phyloP scores from a whole-genome alignment of 2,329 filamentous ascomycete genomes.

The Fusarium nodosum region DNA sequence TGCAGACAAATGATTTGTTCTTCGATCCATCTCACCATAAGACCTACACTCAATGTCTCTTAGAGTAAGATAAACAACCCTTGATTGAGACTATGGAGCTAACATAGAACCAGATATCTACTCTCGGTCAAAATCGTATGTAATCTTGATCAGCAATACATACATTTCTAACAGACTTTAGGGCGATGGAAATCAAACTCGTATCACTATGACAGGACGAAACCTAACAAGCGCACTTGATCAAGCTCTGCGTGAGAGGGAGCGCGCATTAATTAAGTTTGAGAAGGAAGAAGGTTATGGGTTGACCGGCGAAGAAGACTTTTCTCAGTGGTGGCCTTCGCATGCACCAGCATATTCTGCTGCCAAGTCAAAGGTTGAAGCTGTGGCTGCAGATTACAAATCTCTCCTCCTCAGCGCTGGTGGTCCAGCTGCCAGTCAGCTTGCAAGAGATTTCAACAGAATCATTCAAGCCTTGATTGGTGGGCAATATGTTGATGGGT shows the following conservation, averaged over 20 bases:
- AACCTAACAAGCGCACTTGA: slow-evolving; percentile 23
- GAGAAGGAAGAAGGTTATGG: slow-evolving; percentile 32
- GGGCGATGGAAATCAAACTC: slow-evolving; percentile 17
- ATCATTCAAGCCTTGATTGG: slow-evolving; percentile 34
- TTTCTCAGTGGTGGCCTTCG: slow-evolving; percentile 35
- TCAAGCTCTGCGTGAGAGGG: slow-evolving; percentile 28
- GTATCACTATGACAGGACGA: slow-evolving; percentile 11
- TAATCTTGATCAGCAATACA: accelerated
- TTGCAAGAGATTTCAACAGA: slow-evolving; percentile 24
- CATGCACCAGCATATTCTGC: slow-evolving; percentile 29
- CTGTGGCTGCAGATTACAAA: slow-evolving; percentile 25
- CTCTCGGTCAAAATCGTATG: slow-evolving; percentile 37
- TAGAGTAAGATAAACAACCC: slow-evolving; percentile 16
- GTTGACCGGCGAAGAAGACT: slow-evolving; percentile 27
- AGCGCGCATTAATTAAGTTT: slow-evolving; percentile 24
- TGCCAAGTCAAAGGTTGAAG: slow-evolving; percentile 31
- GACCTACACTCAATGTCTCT: slow-evolving; percentile 35
- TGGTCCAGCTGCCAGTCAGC: slow-evolving; percentile 16
- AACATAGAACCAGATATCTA: slow-evolving; percentile 17
- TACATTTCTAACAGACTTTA: slow-evolving; percentile 3
- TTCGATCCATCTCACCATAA: slow-evolving; percentile 40
- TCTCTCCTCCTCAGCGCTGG: slow-evolving; percentile 13
- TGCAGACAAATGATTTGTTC: slow-evolving; percentile 36
- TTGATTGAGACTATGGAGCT: background rate
- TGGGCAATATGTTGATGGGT: slow-evolving; percentile 26